Evolutionary conservation across 1,139 yeast species (phyloP), one percentile per base, ranked within the genome.

Genomic region (Waltiozyma sp.): DNA sequence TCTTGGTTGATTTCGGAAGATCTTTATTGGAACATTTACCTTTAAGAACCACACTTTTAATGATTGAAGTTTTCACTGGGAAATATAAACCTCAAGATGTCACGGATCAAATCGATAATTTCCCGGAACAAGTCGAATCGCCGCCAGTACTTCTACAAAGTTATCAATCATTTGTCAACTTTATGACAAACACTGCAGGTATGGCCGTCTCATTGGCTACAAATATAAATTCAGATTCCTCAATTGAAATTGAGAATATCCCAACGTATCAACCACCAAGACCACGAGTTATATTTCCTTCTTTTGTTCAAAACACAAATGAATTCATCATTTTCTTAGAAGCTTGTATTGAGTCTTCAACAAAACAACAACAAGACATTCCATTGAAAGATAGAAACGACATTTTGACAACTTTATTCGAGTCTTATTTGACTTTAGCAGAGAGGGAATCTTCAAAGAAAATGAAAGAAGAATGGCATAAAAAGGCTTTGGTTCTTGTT

Each of bases 261-360:
- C 91, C 94, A 1, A 85, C 95, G 0, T 89, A 89, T 57, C 80
- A 83, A 45, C 96, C 97, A 1, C 98, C 99, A 2, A 73, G 80
- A 44, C 97, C 98, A 3, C 73, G 89, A 43, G 68, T 91, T 38
- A 85, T 91, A 2, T 93, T 88, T 58, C 79, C 94, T 1, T 78
- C 94, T 2, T 93, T 91, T 59, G 77, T 85, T 15, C 77, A 81
- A 54, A 87, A 84, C 57, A 88, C 94, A 0, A 75, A 80, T 55
- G 93, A 89, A 55, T 89, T 91, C 69, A 94, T 89, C 18, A 84
- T 86, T n/a, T 89, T 93, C 52, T 63, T 91, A 44, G 98, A 91
- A 58, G 96, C 97, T 0, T 87, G 96, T 55, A 65, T 88, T 16
- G 87, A 82, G 52, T 28, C 33, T 5, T 28, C 33, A 10, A 5